These are phyloP conservation scores for Pichia occidentalis DNA, from an alignment of 805 yeast species.

Conservation along the genomic window DNA sequence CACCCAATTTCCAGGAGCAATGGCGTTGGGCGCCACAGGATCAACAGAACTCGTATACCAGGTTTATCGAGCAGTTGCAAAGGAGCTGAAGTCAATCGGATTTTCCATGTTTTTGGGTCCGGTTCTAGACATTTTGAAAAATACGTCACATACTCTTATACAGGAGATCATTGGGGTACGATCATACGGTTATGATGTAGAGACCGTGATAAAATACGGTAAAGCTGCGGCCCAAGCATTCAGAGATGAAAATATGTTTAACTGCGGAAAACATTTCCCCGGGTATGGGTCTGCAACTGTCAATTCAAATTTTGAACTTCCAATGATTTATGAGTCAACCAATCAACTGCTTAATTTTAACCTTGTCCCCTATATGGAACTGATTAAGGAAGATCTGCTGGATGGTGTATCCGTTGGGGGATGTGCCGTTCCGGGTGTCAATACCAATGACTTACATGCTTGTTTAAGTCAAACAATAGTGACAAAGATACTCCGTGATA, in stretches of 20 bases:
- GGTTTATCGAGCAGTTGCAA: conserved; percentile 47
- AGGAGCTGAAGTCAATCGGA: conserved; percentile 48
- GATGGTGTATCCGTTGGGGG: conserved; percentile 59
- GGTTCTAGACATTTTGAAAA: conserved; percentile 53
- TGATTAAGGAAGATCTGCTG: conserved; percentile 38
- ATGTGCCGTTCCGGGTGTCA: conserved; percentile 55
- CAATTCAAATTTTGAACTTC: conserved; percentile 49
- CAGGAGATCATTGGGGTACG: conserved; percentile 51
- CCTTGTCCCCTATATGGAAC: conserved; percentile 43
- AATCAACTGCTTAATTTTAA: conserved; percentile 46
- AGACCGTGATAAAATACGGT: conserved; percentile 51
- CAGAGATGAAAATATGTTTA: conserved; percentile 45
- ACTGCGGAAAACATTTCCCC: conserved; percentile 61
- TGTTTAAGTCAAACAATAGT: conserved; percentile 51
- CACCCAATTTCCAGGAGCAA: conserved; percentile 58
- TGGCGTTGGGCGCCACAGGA: conserved; percentile 55
- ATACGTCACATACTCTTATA: conserved; percentile 34
- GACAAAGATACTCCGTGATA: conserved; percentile 43
- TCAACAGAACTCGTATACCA: conserved; percentile 43
- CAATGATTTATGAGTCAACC: conserved; percentile 50
- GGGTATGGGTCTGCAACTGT: conserved; percentile 59
- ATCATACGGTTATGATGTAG: conserved; percentile 54
- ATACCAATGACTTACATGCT: conserved; percentile 57
- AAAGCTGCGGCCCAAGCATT: conserved; percentile 47
- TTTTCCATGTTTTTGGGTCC: conserved; percentile 54